Evolutionary conservation across 2,329 filamentous ascomycete genomes (phyloP), one percentile per base, ranked within the genome.

Genomic region (Neofusicoccum sp.): DNA sequence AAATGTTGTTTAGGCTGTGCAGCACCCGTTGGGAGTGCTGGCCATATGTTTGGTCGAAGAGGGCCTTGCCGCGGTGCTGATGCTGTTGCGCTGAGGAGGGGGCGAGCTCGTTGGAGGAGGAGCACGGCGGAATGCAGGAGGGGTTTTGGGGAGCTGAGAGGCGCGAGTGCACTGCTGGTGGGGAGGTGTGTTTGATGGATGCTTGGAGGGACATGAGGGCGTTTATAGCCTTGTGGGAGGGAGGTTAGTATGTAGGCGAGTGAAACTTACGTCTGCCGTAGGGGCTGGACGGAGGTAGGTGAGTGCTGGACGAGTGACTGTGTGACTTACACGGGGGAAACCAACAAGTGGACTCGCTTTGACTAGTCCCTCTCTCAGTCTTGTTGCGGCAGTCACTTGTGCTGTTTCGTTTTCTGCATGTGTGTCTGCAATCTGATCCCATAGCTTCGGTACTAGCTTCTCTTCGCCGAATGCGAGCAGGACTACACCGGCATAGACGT

Each of bases 11-110:
- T 7, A 65, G 45, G 16, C 34, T 50, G 16, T 28, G 22, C 6
- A 61, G 62, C 29, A 65, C 64, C 6, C 64, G 61, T 3, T 33
- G 33, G 31, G 64, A 54, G 31, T 65, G 64, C 33, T 49, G 64
- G 7, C 62, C 62, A 31, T 66, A 66, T 1, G 56, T 64, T 1
- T 28, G 6, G 8, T 14, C 16, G 58, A 66, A 66, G 49, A 66
- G 61, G 31, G 49, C 49, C 12, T 62, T 54, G 14, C 64, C 64
- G 31, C 44, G 44, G 12, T 14, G 11, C 45, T 43, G 29, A 1
- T 22, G 33, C 34, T 22, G 2, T 11, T 37, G n/a, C 34, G 52
- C 3, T 12, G 22, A 12, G 22, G 22, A 12, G 28, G 4, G n/a
- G 11, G 8, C 5, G 34, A 16, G 29, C 39, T 36, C 8, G n/a